phyloP scores from a whole-genome alignment of 129 eudicot species.

The Rutidosis leptorrhynchoides region DNA sequence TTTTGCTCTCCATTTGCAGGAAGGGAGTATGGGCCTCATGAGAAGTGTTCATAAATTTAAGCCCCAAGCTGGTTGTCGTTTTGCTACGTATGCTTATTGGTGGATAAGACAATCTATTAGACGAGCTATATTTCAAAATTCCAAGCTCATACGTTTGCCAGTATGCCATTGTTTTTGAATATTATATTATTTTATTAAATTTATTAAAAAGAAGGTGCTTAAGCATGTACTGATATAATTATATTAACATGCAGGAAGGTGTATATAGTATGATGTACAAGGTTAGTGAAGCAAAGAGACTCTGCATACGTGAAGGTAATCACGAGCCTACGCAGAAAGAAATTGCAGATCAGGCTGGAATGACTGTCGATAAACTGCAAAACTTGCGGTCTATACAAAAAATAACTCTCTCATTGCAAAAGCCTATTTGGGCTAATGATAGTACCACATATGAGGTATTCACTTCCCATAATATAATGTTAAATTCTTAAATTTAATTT shows the following conservation, averaged over 20 bases:
- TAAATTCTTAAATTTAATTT: too few species aligned
- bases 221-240: not conserved
- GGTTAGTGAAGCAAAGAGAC: slow-evolving; percentile 72
- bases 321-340: slow-evolving; percentile 59
- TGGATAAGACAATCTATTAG: slow-evolving; percentile 86
- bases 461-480: too few species aligned
- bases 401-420: slow-evolving; percentile 76
- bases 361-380: slow-evolving; percentile 67
- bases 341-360: slow-evolving; percentile 70
- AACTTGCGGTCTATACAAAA: slow-evolving; percentile 44
- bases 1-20: slow-evolving; percentile 46
- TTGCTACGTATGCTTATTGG: slow-evolving; percentile 89
- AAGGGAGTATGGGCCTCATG: slow-evolving; percentile 92
- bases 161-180: slow-evolving; percentile 37
- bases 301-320: slow-evolving; percentile 64
- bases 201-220: not conserved
- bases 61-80: slow-evolving; percentile 84
- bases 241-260: slow-evolving; percentile 55
- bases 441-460: slow-evolving; percentile 72
- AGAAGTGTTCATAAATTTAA: slow-evolving; percentile 76
- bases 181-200: too few species aligned
- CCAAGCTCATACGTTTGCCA: slow-evolving; percentile 90
- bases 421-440: slow-evolving; percentile 64
- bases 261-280: slow-evolving; percentile 64
- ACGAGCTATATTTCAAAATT: slow-evolving; percentile 74